A percentile compares a stretch with the other conserved stretches of the same genome.
Conservation (phyloP, 768 basidiomycete genomes). For the Cyclocybe cylindracea region DNA sequence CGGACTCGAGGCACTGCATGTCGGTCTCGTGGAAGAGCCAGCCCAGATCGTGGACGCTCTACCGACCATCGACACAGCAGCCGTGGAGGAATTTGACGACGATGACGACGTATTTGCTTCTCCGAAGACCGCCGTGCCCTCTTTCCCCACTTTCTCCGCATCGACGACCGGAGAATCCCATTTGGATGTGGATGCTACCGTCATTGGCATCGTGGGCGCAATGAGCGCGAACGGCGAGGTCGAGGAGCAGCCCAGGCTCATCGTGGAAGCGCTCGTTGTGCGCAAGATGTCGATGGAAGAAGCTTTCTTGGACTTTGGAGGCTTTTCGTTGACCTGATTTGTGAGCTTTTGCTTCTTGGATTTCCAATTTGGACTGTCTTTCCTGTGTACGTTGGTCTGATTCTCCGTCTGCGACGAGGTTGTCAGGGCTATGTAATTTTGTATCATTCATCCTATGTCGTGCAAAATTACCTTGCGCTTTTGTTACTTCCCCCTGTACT, state of each 20-base stretch:
- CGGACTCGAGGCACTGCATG: slow-evolving; percentile 34
- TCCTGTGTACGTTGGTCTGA: no score
- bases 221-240: slow-evolving; percentile 4
- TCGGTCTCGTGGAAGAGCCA: slow-evolving; percentile 20
- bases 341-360: neutral
- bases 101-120: slow-evolving; percentile 42
- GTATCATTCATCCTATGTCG: no score
- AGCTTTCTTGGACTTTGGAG: slow-evolving; percentile 74
- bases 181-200: slow-evolving; percentile 24
- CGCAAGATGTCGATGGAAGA: slow-evolving; percentile 78
- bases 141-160: slow-evolving; percentile 25
- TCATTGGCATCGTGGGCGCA: slow-evolving; percentile 22
- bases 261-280: slow-evolving; percentile 81
- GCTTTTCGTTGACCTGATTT: slow-evolving; percentile 45
- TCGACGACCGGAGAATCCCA: slow-evolving; percentile 27
- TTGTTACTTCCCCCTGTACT: no score
- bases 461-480: no score
- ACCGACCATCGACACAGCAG: slow-evolving; percentile 9
- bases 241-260: slow-evolving; percentile 51
- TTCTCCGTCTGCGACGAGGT: no score
- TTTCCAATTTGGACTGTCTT: neutral
- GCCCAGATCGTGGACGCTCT: slow-evolving; percentile 7
- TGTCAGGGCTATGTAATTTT: no score
- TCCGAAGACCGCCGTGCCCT: slow-evolving; percentile 22
- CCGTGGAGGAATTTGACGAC: slow-evolving; percentile 15